Evolutionary conservation across 345 rosid species (phyloP).

Genomic region (Geranium rotundifolium): DNA sequence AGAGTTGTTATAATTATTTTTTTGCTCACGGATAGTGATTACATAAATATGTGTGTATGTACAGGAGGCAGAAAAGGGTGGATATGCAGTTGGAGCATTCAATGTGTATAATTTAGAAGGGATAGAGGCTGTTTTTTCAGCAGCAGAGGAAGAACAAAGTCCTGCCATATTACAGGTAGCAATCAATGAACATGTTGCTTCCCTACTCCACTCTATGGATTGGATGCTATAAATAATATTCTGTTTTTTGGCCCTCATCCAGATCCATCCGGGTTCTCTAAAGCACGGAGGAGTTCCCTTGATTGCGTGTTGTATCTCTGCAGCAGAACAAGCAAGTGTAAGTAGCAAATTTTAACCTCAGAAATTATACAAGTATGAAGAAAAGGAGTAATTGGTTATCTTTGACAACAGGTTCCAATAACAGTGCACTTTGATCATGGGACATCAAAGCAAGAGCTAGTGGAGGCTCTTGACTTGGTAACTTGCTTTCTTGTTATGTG

Average conservation of each 20-base stretch:
- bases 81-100: slow-evolving; percentile 95
- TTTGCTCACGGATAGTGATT: slow-evolving; percentile 12
- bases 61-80: slow-evolving; percentile 78
- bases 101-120: slow-evolving; percentile 95
- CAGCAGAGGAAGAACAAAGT: slow-evolving; percentile 87
- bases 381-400: neutral
- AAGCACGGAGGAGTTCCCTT: slow-evolving; percentile 75
- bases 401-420: slow-evolving; percentile 67
- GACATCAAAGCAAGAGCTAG: slow-evolving; percentile 63
- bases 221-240: no score
- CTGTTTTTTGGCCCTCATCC: slow-evolving; percentile 5
- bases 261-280: slow-evolving; percentile 89
- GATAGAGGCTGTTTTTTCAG: slow-evolving; percentile 85
- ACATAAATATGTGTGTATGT: slow-evolving; percentile 8
- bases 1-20: neutral
- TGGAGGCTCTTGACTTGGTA: slow-evolving; percentile 73
- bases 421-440: slow-evolving; percentile 96
- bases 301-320: slow-evolving; percentile 77
- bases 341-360: slow-evolving; percentile 15
- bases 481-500: slow-evolving; percentile 10
- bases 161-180: slow-evolving; percentile 92
- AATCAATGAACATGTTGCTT: neutral
- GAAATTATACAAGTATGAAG: neutral
- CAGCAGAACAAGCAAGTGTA: slow-evolving; percentile 80
- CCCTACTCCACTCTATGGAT: no score